Conservation (phyloP, 768 basidiomycete genomes). For the Pholiota microspora region DNA sequence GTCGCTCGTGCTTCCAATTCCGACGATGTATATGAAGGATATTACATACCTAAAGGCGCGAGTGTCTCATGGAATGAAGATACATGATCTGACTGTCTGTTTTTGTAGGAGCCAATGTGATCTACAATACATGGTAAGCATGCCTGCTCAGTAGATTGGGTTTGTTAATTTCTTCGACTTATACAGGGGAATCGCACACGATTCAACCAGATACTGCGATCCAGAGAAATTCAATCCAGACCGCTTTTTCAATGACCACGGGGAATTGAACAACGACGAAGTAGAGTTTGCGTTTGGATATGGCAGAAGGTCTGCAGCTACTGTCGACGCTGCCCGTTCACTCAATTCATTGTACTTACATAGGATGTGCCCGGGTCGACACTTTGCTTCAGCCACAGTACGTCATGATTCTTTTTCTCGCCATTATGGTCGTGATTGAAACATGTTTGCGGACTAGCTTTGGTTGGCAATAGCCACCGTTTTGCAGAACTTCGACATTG, state of each 20-base stretch:
- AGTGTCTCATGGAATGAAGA: too few relatives aligned
- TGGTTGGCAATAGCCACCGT: constrained; percentile 25
- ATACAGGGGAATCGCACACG: constrained; percentile 2
- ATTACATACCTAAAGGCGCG: neutral
- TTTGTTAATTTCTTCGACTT: too few relatives aligned
- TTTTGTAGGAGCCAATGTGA: neutral
- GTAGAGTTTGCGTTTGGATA: neutral
- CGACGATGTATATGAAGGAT: constrained; percentile 4
- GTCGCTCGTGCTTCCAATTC: neutral
- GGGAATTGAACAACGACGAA: constrained; percentile 2
- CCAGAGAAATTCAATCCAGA: constrained; percentile 1
- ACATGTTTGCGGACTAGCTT: neutral
- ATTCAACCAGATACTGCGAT: neutral
- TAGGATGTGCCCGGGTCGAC: constrained; percentile 19
- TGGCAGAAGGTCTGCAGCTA: neutral
- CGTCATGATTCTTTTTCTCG: neutral
- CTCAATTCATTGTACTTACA: neutral
- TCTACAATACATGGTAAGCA: neutral
- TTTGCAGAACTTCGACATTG: constrained; percentile 11
- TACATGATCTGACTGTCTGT: too few relatives aligned
- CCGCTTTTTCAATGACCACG: constrained; percentile 1
- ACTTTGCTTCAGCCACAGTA: constrained; percentile 17
- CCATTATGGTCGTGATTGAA: neutral
- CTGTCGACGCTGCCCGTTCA: neutral
- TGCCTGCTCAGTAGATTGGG: too few relatives aligned